phyloP scores from a whole-genome alignment of 2,329 filamentous ascomycete genomes.

The Colletotrichum acutatum region DNA sequence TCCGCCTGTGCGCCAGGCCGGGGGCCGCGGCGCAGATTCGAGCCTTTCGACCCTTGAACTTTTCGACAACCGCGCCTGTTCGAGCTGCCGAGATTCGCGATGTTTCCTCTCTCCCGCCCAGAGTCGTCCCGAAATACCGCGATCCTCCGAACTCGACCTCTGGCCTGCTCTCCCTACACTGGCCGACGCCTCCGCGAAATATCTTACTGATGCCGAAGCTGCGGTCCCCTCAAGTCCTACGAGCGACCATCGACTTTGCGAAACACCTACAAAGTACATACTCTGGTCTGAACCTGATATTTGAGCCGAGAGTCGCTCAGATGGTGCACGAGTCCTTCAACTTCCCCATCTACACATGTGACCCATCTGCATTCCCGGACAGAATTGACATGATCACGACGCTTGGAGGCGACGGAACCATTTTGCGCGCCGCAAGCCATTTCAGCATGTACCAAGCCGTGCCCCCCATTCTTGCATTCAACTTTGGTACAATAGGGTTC shows the following conservation, averaged over 20 bases:
- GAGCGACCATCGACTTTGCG: constrained; percentile 65
- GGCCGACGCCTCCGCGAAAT: constrained; percentile 65
- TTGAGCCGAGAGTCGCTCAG: constrained; percentile 81
- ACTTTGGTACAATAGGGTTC: constrained; percentile 96
- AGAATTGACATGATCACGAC: constrained; percentile 93
- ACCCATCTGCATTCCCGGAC: constrained; percentile 68
- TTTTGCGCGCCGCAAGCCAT: constrained; percentile 81
- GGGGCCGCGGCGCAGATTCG: background rate
- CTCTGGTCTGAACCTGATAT: constrained; percentile 81
- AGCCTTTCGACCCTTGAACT: constrained; percentile 8
- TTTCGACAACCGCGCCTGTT: constrained; percentile 21
- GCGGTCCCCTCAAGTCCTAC: constrained; percentile 62
- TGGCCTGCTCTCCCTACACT: constrained; percentile 63
- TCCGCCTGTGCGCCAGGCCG: background rate
- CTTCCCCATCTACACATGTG: constrained; percentile 76
- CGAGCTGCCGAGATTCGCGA: constrained; percentile 62
- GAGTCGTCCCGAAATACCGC: constrained; percentile 72
- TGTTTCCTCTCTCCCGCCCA: constrained; percentile 60
- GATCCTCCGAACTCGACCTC: constrained; percentile 64
- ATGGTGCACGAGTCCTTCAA: constrained; percentile 76
- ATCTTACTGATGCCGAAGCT: constrained; percentile 70
- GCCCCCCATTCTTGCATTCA: constrained; percentile 92
- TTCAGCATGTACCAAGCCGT: constrained; percentile 82
- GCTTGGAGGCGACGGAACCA: constrained; percentile 92
- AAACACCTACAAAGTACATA: constrained; percentile 85